phyloP scores from a whole-genome alignment of 2,329 filamentous ascomycete species.

The Penicillium sp. region DNA sequence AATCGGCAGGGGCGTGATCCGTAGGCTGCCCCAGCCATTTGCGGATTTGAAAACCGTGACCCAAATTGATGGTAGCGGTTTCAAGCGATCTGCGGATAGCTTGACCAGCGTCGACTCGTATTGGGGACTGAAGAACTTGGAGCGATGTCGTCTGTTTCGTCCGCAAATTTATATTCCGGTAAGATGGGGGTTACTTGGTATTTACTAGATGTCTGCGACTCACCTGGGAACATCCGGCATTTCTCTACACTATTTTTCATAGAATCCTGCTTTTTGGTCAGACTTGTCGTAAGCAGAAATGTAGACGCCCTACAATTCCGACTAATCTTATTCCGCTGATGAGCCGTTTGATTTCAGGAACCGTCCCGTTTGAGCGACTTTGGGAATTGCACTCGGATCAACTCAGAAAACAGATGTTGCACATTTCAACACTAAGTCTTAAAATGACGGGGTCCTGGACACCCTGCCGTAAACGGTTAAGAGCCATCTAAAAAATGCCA shows the following conservation, averaged over 20 bases:
- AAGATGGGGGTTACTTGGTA: constrained; percentile 8
- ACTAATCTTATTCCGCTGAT: constrained; percentile 56
- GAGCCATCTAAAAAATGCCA: constrained; percentile 6
- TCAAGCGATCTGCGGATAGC: constrained; percentile 53
- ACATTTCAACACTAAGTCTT: background rate
- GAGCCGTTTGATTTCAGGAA: constrained; percentile 7
- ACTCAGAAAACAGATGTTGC: background rate
- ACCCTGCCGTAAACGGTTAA: constrained; percentile 11
- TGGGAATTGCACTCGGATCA: background rate
- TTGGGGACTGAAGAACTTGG: constrained; percentile 66
- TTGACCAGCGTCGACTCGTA: constrained; percentile 61
- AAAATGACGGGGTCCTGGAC: constrained; percentile 9
- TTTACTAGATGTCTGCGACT: constrained; percentile 7
- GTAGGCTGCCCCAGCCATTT: constrained; percentile 66
- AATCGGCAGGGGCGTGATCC: constrained; percentile 46
- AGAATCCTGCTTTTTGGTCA: constrained; percentile 54
- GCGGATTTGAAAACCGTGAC: constrained; percentile 64
- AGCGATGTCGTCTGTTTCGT: constrained; percentile 68
- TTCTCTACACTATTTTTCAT: constrained; percentile 63
- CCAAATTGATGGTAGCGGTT: constrained; percentile 58
- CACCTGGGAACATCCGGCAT: constrained; percentile 59
- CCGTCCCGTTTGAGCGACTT: background rate
- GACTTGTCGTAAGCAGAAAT: background rate
- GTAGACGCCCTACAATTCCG: constrained; percentile 37
- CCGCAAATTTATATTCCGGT: constrained; percentile 25